Evolutionary conservation across 2,329 filamentous ascomycete genomes (phyloP).

Genomic region (Aspergillus oerlinghausenensis): DNA sequence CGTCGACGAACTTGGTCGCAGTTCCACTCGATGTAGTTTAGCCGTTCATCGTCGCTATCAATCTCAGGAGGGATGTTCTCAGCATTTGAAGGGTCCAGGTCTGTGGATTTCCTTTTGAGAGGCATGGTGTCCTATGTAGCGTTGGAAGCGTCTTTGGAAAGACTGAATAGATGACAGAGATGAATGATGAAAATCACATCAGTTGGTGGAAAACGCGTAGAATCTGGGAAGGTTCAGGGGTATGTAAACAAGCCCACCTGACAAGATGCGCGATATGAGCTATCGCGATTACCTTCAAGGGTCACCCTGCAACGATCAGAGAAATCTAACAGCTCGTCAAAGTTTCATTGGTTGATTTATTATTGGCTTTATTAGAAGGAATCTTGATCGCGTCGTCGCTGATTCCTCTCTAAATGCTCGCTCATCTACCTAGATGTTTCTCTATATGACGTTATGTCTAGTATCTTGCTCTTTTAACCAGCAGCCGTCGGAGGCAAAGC

Average conservation of each 20-base stretch:
- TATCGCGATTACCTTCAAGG: not conserved
- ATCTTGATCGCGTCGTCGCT: not conserved
- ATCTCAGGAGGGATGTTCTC: not conserved
- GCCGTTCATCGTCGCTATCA: slow-evolving; percentile 3
- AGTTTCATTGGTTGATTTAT: not conserved
- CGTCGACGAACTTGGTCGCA: slow-evolving; percentile 38
- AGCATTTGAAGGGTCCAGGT: not conserved
- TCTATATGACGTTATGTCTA: not conserved
- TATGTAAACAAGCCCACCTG: not conserved
- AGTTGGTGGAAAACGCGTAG: not conserved
- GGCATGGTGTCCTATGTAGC: not conserved
- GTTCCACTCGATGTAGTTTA: slow-evolving; percentile 8
- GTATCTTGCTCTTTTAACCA: not conserved
- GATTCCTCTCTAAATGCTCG: not conserved
- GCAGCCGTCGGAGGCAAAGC: too few species aligned
- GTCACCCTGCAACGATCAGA: not conserved
- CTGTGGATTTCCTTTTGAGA: not conserved
- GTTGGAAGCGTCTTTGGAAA: too few species aligned
- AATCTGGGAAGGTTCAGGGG: not conserved
- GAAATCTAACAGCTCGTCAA: not conserved
- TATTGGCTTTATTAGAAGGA: not conserved
- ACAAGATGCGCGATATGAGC: not conserved
- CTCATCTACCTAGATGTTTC: not conserved
- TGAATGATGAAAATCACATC: too few species aligned
- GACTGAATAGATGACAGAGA: too few species aligned